Evolutionary conservation across 2,329 filamentous ascomycete genomes (phyloP), one percentile per base, ranked within the genome.

Genomic region (Fulvia fulva): DNA sequence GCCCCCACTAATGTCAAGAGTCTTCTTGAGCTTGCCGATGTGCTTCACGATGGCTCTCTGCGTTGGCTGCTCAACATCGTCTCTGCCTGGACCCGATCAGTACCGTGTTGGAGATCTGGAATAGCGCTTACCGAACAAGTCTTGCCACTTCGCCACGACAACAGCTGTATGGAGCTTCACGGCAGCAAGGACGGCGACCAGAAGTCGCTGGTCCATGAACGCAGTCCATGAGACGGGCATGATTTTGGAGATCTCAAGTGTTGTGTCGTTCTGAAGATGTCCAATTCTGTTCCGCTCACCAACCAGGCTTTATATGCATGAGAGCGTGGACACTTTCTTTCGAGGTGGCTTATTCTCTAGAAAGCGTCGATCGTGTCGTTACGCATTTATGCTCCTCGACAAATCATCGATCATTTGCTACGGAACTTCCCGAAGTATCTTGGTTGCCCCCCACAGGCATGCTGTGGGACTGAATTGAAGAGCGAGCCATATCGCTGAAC

Each of bases 221-320:
- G 54, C 46, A 16, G 11, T 51, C 54, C 54, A 56, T 41, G 54
- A 56, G 26, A 56, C 54, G 28, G 45, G 26, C 54, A 56, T 56
- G 32, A n/a, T 9, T 3, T 3, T 34, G 3, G 16, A 34, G 30
- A 3, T 34, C 30, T 9, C 11, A 14, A 34, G 30, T 9, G 8
- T 9, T 34, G 9, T 34, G 9, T 3, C 8, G 11, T 34, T 34
- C 9, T 34, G 30, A 3, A 2, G 11, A 9, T 34, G 30, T 34
- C 16, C 30, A 3, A 14, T 8, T 11, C 3, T 14, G 2, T 14
- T 14, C 16, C 30, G 30, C 3, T 34, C 3, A 14, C 30, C 30
- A 11, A 14, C 30, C 8, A 34, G 30, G 30, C 30, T 34, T 34
- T 34, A 34, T 34, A 34, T 9, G 3, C 6, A 2, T 8, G 8